phyloP scores from a whole-genome alignment of 176 grass and related monocot genomes.

The Bromus sterilis region DNA sequence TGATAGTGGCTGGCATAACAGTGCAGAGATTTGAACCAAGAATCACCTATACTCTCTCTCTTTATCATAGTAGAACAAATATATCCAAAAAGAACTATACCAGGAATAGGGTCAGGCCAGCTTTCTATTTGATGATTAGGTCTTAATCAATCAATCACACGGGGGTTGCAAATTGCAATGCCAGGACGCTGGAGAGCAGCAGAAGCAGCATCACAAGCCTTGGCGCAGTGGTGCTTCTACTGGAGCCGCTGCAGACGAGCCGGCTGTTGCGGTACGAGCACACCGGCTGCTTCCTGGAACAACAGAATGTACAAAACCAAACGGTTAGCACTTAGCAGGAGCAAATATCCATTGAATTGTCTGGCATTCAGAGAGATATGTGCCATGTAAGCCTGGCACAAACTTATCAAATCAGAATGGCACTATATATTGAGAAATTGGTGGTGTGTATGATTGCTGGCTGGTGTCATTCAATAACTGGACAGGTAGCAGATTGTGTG shows the following conservation, averaged over 20 bases:
- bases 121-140: background rate
- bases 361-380: background rate
- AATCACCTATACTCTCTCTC: background rate
- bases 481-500: background rate
- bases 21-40: background rate
- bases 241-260: constrained; percentile 41
- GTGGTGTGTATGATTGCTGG: background rate
- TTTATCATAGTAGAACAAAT: background rate
- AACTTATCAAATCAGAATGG: background rate
- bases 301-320: background rate
- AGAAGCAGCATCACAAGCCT: background rate
- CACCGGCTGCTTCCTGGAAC: constrained; percentile 37
- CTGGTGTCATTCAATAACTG: background rate
- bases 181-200: constrained; percentile 10
- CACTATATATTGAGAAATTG: background rate
- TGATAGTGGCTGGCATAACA: background rate
- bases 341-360: background rate
- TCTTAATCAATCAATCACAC: background rate
- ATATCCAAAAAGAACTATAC: background rate
- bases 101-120: background rate
- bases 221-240: background rate
- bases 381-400: background rate
- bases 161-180: constrained; percentile 1
- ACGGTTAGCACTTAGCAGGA: background rate
- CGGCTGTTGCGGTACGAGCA: constrained; percentile 61